Conservation (phyloP, 768 basidiomycete species). For the Termitomyces heimii region DNA sequence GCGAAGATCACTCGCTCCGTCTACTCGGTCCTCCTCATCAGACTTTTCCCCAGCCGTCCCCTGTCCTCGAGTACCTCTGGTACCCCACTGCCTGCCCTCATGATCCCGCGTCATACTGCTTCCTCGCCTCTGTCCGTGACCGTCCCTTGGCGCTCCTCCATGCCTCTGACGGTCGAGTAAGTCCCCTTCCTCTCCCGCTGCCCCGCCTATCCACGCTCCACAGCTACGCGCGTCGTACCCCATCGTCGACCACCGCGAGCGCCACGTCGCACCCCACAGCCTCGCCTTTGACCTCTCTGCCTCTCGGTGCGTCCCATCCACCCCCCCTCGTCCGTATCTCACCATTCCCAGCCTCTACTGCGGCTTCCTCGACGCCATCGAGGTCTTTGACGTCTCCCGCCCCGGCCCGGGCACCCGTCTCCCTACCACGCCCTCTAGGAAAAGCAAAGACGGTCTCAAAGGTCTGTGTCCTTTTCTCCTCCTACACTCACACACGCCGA, state of each 20-base stretch:
- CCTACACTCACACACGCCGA: background rate
- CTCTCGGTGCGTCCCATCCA: slow-evolving; percentile 41
- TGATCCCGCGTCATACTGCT: slow-evolving; percentile 70
- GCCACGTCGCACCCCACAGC: slow-evolving; percentile 81
- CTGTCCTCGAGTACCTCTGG: slow-evolving; percentile 80
- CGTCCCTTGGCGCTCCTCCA: slow-evolving; percentile 83
- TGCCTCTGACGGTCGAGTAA: slow-evolving; percentile 67
- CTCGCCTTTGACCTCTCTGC: slow-evolving; percentile 71
- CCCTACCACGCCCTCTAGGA: slow-evolving; percentile 18
- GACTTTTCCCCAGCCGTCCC: slow-evolving; percentile 50
- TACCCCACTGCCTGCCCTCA: slow-evolving; percentile 66
- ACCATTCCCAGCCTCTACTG: slow-evolving; percentile 13
- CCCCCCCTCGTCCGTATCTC: background rate
- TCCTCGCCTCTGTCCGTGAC: slow-evolving; percentile 78
- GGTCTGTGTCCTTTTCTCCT: slow-evolving; percentile 33
- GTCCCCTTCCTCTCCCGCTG: background rate
- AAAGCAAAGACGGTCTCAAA: slow-evolving; percentile 73
- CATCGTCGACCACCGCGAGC: slow-evolving; percentile 92
- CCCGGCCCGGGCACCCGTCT: slow-evolving; percentile 12
- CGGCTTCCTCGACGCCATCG: slow-evolving; percentile 12
- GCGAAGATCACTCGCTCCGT: slow-evolving; percentile 66
- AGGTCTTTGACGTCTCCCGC: no score
- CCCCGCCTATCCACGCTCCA: background rate
- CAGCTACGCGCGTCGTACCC: slow-evolving; percentile 89
- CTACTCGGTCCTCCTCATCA: slow-evolving; percentile 30